Percentiles rank a stretch among this genome's conserved stretches.
phyloP scores from a whole-genome alignment of 352 stramenopile species.

The Globisporangium echinulatum region DNA sequence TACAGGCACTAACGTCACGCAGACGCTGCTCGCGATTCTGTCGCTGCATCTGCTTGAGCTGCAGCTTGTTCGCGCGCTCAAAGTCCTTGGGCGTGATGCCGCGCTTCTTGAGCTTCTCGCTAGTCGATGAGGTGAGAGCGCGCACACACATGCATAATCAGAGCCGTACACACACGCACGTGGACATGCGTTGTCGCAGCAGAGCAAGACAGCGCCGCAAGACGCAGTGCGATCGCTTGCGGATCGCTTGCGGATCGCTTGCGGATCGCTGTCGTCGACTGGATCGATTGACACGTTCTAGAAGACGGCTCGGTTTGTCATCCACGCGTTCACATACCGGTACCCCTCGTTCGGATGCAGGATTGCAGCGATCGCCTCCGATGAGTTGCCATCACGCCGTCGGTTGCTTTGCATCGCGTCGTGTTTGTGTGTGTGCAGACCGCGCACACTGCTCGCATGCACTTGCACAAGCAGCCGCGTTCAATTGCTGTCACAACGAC shows the following conservation, averaged over 20 bases:
- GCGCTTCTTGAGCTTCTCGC: constrained; percentile 47
- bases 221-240: background rate
- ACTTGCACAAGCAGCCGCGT: too few relatives aligned
- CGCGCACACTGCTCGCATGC: too few relatives aligned
- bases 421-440: too few relatives aligned
- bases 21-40: constrained; percentile 47
- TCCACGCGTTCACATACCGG: constrained; percentile 20
- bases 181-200: background rate
- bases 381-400: constrained; percentile 59
- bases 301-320: background rate
- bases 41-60: constrained; percentile 49
- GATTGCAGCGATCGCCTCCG: constrained; percentile 56
- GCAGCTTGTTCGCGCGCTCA: constrained; percentile 58
- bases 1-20: constrained; percentile 23
- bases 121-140: constrained; percentile 7
- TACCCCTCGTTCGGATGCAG: constrained; percentile 56
- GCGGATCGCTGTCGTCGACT: background rate
- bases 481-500: too few relatives aligned
- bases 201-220: background rate
- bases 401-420: constrained; percentile 25
- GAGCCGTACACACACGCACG: background rate
- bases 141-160: background rate
- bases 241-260: too few relatives aligned
- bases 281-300: background rate
- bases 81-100: constrained; percentile 56